Evolutionary conservation across 345 rosid species (phyloP), one percentile per base, ranked within the genome.

Genomic region (Brassica cretica): DNA sequence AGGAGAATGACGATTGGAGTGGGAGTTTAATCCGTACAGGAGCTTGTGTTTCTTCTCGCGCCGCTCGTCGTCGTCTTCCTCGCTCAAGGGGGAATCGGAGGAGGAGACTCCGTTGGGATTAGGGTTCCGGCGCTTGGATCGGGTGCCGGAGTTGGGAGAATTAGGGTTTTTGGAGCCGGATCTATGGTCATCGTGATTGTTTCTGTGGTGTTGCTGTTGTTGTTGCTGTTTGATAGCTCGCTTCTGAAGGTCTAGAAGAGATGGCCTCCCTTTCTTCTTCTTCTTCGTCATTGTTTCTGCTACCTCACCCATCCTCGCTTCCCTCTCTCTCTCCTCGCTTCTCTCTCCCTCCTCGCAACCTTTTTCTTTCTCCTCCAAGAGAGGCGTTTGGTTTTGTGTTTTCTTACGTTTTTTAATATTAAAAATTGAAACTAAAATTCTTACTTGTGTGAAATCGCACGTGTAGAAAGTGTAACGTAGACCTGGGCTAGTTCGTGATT

Each of bases 181-280:
- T 79, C 67, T 84, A 74, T 59, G 82, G 35, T 81, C 72, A 29
- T 76, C 78, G n/a, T 79, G 80, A 7, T 51, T 51, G 56, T 49
- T 49, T 51, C 56, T 51, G 56, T 51, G 56, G 53, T 46, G 56
- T 14, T 46, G 16, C 4, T 80, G 81, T 63, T 76, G 80, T 5
- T 81, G 79, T 46, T 90, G 88, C 53, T 87, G 89, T 79, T 90
- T 94, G 75, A 94, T 85, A 78, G 91, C 87, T 72, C 98, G 98
- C 68, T 88, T 92, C 74, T 94, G 95, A 64, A 94, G 88, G 88
- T 94, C 98, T 63, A 94, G 75, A 5, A 94, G 93, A 73, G 98
- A 92, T 1, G 98, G 98, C 59, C 98, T 89, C 16, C 98, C 98
- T 86, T 94, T 94, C 81, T 94, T 94, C 91, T 89, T 94, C 96